Evolutionary conservation across 108 stramenopile genomes (phyloP), one percentile per base, ranked within the genome.

Genomic region (Fistulifera solaris): DNA sequence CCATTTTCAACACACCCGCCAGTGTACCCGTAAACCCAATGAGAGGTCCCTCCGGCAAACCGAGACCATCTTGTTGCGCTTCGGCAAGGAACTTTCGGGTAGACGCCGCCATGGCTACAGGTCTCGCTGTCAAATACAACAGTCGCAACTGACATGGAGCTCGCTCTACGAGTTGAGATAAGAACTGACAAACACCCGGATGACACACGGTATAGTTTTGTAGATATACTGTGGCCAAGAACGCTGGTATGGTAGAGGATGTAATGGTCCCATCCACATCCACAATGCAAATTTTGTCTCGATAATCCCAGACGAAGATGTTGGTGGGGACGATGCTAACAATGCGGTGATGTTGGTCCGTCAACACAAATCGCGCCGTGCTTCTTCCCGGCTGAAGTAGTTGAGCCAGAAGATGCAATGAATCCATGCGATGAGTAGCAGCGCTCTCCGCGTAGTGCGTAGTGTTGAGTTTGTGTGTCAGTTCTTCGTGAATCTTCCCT

Each of bases 221-320:
- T n/a, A 76, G 72, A 11, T 85, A 27, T 1, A 87, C 58, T 0
- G 84, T 79, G 58, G 82, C 89, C 38, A 77, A 53, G 7, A 86
- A 62, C 16, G 86, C 90, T n/a, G 79, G 35, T 0, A 79, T 66
- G 45, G 87, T 84, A 40, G 65, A 65, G 46, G 76, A 83, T 19
- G 90, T 92, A 14, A 92, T 72, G 1, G 90, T 92, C 31, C 90
- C 90, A 69, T 92, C 90, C 49, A 92, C 70, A 55, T 92, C 90
- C 44, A 52, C 62, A 2, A 92, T 68, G 22, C 85, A 58, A 15
- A 92, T 38, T 2, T 60, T 48, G 48, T 87, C 86, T 4, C 28
- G 24, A 11, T 65, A 46, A 10, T 54, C 58, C 90, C 90, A 92
- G 7, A 92, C 22, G 61, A 65, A 80, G 1, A 91, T 61, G 38